Conservation (phyloP, 2,329 filamentous ascomycete genomes). For the Hypoxylon sp. region DNA sequence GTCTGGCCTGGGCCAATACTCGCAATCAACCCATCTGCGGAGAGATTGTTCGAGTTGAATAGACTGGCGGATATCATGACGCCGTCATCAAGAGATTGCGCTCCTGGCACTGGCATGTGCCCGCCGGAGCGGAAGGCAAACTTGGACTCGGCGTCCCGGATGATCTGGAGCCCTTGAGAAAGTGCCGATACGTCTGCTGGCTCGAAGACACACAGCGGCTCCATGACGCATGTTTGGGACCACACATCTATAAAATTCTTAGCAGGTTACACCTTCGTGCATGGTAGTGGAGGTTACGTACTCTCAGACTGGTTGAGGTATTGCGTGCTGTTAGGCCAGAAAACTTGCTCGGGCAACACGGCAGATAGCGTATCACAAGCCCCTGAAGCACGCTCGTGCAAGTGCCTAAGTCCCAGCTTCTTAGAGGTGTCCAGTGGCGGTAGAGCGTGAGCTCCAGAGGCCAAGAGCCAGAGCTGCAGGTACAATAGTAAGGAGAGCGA, state of each 20-base stretch:
- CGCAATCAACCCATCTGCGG: conserved; percentile 42
- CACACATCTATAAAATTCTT: conserved; percentile 22
- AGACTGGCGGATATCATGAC: conserved; percentile 43
- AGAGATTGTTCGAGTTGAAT: conserved; percentile 43
- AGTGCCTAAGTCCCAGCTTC: not conserved
- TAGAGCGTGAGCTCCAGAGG: not conserved
- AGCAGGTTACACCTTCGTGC: conserved; percentile 1
- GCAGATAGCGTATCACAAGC: conserved; percentile 5
- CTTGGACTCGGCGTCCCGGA: conserved; percentile 6
- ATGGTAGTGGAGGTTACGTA: not conserved
- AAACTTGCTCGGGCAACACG: conserved; percentile 8
- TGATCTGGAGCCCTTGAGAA: conserved; percentile 12
- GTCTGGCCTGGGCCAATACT: conserved; percentile 44
- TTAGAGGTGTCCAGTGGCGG: not conserved
- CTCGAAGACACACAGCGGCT: conserved; percentile 28
- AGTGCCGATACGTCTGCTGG: conserved; percentile 8
- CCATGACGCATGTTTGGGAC: conserved; percentile 21
- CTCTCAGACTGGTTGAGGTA: conserved; percentile 17
- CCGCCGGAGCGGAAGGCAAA: conserved; percentile 57
- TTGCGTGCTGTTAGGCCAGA: conserved; percentile 9
- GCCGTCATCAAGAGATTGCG: conserved; percentile 50
- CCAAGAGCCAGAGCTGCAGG: conserved; percentile 13
- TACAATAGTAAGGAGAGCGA: not conserved
- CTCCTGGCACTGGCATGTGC: conserved; percentile 53
- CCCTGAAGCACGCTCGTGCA: not conserved